Conservation (phyloP, 2,329 filamentous ascomycete genomes). For the Nemania abortiva region DNA sequence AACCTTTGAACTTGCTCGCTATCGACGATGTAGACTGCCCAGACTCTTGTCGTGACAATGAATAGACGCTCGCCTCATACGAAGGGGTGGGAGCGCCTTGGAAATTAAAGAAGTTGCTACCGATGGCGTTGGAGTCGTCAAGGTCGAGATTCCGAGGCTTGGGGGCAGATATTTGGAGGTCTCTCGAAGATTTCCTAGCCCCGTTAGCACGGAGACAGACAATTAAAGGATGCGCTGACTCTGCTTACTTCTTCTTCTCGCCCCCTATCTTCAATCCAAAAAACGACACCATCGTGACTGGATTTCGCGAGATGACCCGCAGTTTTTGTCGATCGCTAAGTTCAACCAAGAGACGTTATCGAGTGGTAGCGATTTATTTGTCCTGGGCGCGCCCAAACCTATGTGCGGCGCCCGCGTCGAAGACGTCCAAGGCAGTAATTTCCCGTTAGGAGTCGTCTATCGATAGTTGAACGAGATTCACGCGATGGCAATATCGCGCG, state of each 20-base stretch:
- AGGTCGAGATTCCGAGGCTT: conserved; percentile 39
- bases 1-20: conserved; percentile 42
- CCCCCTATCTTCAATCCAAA: conserved; percentile 67
- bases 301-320: background rate
- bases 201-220: conserved; percentile 37
- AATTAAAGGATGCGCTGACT: conserved; percentile 23
- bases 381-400: background rate
- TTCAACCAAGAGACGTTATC: conserved; percentile 11
- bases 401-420: conserved; percentile 17
- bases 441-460: background rate
- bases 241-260: conserved; percentile 67
- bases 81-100: conserved; percentile 27
- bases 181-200: conserved; percentile 53
- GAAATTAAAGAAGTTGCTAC: conserved; percentile 33
- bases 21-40: conserved; percentile 52
- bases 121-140: conserved; percentile 26
- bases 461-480: conserved; percentile 1
- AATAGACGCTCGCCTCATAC: conserved; percentile 35
- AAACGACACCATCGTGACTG: conserved; percentile 66
- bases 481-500: conserved; percentile 28
- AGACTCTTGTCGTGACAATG: conserved; percentile 56
- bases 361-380: background rate
- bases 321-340: conserved; percentile 16
- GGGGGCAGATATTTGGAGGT: conserved; percentile 45
- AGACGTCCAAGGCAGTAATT: background rate